phyloP scores from a whole-genome alignment of 2,329 filamentous ascomycete species.

The Lithohypha guttulata region DNA sequence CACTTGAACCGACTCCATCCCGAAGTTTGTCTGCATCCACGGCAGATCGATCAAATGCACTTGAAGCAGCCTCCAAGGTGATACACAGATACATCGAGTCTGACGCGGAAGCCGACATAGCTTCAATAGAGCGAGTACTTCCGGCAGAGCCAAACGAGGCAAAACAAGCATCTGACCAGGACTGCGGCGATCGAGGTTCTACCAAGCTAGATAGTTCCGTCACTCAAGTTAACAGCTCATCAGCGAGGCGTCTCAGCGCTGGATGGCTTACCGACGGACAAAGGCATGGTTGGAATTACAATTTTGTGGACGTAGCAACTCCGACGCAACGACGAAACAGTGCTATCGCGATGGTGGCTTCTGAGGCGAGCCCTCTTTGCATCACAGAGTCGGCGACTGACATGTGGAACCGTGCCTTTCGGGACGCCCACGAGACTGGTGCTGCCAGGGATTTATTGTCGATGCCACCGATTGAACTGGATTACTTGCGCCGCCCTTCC shows the following conservation, averaged over 20 bases:
- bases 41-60: background rate
- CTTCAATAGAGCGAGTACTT: background rate
- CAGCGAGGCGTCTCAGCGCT: background rate
- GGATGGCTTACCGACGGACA: constrained; percentile 1
- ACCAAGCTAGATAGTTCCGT: background rate
- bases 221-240: background rate
- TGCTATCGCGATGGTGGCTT: too few relatives aligned
- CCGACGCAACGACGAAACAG: background rate
- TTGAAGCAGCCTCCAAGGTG: background rate
- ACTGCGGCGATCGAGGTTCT: background rate
- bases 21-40: background rate
- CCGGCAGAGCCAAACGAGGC: background rate
- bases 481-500: background rate
- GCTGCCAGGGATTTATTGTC: background rate
- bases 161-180: background rate
- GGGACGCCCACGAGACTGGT: background rate
- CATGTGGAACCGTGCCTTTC: constrained; percentile 6
- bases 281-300: constrained; percentile 1
- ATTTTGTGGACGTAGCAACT: background rate
- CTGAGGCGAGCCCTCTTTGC: background rate
- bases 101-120: background rate
- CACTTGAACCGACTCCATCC: background rate
- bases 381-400: constrained; percentile 3
- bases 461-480: background rate
- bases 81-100: constrained; percentile 1